Base-by-base conservation (phyloP, 495 filamentous ascomycete genomes). In the Xylaria castorea region DNA sequence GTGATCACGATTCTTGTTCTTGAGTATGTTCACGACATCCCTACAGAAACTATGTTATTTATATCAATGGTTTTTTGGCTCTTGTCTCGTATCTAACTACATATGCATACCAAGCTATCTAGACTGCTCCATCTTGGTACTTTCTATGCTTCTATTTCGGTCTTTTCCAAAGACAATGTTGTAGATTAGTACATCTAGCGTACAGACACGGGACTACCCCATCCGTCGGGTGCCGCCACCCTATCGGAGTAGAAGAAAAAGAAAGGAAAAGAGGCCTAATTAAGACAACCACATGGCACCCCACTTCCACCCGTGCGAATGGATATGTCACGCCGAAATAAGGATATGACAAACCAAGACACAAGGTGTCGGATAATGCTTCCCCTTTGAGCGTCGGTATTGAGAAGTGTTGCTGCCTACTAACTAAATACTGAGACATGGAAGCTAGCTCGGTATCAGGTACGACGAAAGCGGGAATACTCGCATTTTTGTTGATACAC, bases 241-340 rank as follows among this genome's bases (percentile, higher is more conserved):
- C 67, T 46, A 18, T 58, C 67, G 38, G 67, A 27, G 67, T 53
- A 22, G 8, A 32, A 69, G 32, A 61, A 42, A 58, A 61, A 69
- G 38, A n/a, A 40, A 60, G 3, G 14, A 44, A 70, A 36, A 12
- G 3, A 70, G 30, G 18, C 25, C 18, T 27, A 22, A 27, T 36
- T 36, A 57, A 68, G 22, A 63, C 22, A 55, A 55, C 58, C 68
- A 71, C 68, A 64, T 71, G 68, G 68, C 68, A 63, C 68, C 68
- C 68, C 68, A 71, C 60, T 64, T 60, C 18, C 58, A 71, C 68
- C 68, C 68, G 68, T 22, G 7, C 68, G 68, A 60, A 34, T 51
- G 68, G 68, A 71, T 64, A 55, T 44, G 34, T 25, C 60, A 55
- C 36, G 46, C 48, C 57, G 20, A 30, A 68, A 68, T 55, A 36